phyloP scores from a whole-genome alignment of 768 basidiomycete species.

The Dacryopinax spathularia region DNA sequence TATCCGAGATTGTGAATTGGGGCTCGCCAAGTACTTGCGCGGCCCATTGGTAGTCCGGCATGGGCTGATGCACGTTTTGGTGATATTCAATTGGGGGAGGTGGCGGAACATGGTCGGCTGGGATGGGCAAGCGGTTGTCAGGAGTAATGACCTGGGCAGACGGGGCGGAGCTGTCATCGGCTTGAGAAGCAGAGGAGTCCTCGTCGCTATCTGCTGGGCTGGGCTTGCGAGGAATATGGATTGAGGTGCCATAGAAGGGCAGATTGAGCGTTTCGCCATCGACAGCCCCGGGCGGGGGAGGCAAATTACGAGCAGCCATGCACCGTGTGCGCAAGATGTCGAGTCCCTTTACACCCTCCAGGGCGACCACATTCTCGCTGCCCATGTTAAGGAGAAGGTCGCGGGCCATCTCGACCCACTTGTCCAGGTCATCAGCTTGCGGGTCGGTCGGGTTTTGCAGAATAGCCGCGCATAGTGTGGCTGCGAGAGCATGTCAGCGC shows the following conservation, averaged over 20 bases:
- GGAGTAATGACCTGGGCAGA: not conserved
- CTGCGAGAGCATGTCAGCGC: too few relatives aligned
- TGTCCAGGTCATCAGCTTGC: not conserved
- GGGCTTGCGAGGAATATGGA: not conserved
- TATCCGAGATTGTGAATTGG: not conserved
- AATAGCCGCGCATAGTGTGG: not conserved
- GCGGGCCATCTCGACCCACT: conserved; percentile 3
- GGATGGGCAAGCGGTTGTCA: not conserved
- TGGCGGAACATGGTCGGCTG: not conserved
- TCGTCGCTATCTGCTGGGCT: not conserved
- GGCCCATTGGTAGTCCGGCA: not conserved
- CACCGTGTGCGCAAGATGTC: not conserved
- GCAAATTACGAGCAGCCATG: not conserved
- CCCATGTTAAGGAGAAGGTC: conserved; percentile 2
- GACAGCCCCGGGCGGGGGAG: not conserved
- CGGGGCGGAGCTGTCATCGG: not conserved
- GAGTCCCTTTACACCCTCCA: not conserved
- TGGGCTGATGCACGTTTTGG: not conserved
- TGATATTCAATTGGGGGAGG: not conserved
- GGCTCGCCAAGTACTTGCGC: not conserved
- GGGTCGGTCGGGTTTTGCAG: not conserved
- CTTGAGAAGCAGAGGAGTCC: not conserved
- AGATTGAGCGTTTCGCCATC: conserved; percentile 1
- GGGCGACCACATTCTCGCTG: conserved; percentile 2
- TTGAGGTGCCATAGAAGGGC: not conserved